These are phyloP conservation scores for Chamaecrista fasciculata DNA, from an alignment of 306 rosid species.

Conservation along the genomic window DNA sequence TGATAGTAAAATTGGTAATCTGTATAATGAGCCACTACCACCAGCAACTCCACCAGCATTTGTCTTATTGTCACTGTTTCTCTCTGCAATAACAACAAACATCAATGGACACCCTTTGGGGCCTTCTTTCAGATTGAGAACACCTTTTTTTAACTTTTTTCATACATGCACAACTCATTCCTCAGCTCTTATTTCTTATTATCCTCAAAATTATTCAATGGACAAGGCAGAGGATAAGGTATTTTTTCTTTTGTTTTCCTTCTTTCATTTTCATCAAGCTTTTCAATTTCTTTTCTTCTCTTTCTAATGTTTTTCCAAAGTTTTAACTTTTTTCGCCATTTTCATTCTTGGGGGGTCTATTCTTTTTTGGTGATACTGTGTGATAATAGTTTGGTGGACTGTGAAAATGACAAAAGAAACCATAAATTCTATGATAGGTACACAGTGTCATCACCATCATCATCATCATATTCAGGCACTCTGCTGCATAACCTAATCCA, in stretches of 20 bases:
- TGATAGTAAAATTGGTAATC: conserved; percentile 39
- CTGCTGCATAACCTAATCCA: conserved; percentile 26
- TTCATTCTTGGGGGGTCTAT: not conserved
- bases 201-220: not conserved
- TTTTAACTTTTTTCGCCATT: not conserved
- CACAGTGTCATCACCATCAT: not conserved
- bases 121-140: conserved; percentile 3
- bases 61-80: conserved; percentile 52
- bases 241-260: not conserved
- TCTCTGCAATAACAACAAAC: conserved; percentile 33
- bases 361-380: not conserved
- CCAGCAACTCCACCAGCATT: conserved; percentile 42
- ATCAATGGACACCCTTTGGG: conserved; percentile 36
- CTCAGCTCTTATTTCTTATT: not conserved
- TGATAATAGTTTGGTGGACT: conserved; percentile 36
- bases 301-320: not conserved
- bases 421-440: conserved; percentile 2
- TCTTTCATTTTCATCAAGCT: no score
- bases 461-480: not conserved
- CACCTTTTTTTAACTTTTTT: not conserved
- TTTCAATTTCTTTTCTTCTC: not conserved
- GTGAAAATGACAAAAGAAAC: conserved; percentile 30
- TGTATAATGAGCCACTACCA: conserved; percentile 66
- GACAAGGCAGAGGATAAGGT: not conserved
- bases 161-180: not conserved